phyloP scores from a whole-genome alignment of 176 grass and related monocot genomes.

The Tuctoria greenei region DNA sequence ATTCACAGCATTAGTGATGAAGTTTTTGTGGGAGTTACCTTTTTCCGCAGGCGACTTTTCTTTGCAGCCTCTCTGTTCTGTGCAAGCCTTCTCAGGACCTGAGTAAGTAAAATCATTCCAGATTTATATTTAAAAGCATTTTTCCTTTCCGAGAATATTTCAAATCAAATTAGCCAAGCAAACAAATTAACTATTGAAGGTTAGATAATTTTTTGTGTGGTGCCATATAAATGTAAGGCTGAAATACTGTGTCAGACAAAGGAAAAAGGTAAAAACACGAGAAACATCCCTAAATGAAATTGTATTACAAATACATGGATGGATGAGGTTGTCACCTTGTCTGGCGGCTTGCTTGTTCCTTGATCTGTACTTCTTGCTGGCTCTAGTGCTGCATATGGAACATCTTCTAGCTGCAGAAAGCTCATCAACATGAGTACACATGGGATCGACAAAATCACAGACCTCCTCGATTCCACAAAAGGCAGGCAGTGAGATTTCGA shows the following conservation, averaged over 20 bases:
- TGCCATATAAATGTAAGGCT: too few species aligned
- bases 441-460: neutral
- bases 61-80: conserved; percentile 91
- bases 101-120: conserved; percentile 36
- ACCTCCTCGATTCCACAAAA: neutral
- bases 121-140: neutral
- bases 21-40: conserved; percentile 62
- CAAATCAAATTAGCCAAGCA: neutral
- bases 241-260: too few species aligned
- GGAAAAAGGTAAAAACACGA: too few species aligned
- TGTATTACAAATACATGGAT: neutral
- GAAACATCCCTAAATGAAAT: neutral
- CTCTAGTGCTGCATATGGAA: conserved; percentile 44
- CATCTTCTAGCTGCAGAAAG: conserved; percentile 47
- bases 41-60: conserved; percentile 84
- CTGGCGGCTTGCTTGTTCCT: conserved; percentile 56
- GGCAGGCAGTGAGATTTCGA: too few species aligned
- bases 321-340: conserved; percentile 50
- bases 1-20: neutral
- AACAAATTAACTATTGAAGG: neutral
- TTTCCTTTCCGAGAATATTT: neutral
- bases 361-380: conserved; percentile 46
- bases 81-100: conserved; percentile 73
- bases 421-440: conserved; percentile 18
- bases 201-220: too few species aligned